Base-by-base conservation (phyloP, 805 yeast genomes). In the Kodamaea kaohsiungensis region DNA sequence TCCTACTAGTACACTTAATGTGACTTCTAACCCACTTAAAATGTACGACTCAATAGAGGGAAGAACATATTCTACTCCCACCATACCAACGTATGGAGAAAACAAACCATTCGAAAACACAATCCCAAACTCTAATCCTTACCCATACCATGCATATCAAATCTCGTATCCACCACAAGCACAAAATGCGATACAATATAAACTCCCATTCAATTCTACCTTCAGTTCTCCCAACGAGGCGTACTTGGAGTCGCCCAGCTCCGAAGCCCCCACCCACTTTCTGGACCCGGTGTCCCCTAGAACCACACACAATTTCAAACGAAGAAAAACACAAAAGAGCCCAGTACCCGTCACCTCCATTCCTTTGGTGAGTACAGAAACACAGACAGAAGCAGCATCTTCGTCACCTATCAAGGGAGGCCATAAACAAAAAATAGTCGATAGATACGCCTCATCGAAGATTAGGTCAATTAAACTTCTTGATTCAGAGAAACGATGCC, bases 401-500 rank as follows among this genome's bases (percentile, higher is more conserved):
- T 3, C 35, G 8, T 30, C 35, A 30, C 35, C 35, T 5, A 10
- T 8, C 10, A 8, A 8, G 8, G 35, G 35, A 5, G 3, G 13
- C 3, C 35, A 30, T 5, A 30, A 30, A 30, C 35, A 30, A 30
- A 30, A 9, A 12, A 30, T 30, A 8, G 35, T 30, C 10, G 13
- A 30, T 2, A 30, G 13, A 8, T 30, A 30, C 13, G 8, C 35
- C 10, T 12, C 35, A 30, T 12, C 13, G 10, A 8, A 50, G 19
- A 46, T 57, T 16, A n/a, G 22, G 9, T 18, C 49, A 2, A 38
- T 57, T 8, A 38, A 43, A 12, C 15, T 53, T 16, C 35, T 43
- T 16, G 55, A 53, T n/a, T 22, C 52, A 2, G 60, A 57, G 22
- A 46, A 37, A 47, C 25, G 51, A 4, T 57, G 60, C 33, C 43